Percentiles rank a stretch among this genome's conserved stretches.
Evolutionary conservation across 202 grass and related monocot genomes (phyloP).

Genomic region (Thinopyrum obtusiflorum): DNA sequence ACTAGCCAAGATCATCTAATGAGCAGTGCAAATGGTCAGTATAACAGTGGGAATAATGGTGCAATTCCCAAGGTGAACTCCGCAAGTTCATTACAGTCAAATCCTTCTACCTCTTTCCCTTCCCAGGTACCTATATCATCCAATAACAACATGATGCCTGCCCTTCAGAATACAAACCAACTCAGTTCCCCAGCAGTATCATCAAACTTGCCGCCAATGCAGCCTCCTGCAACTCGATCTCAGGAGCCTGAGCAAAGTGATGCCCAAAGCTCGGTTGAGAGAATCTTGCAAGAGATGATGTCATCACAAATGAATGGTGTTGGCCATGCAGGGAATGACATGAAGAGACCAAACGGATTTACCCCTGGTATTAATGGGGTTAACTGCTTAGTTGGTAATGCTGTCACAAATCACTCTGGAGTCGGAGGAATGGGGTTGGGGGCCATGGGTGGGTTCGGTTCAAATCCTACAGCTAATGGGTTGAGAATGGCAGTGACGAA

Average conservation of each 20-base stretch:
- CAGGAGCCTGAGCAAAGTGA: constrained; percentile 65
- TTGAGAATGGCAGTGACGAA: constrained; percentile 51
- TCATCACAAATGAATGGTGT: constrained; percentile 72
- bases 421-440: constrained; percentile 60
- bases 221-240: constrained; percentile 44
- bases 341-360: constrained; percentile 62
- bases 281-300: constrained; percentile 86
- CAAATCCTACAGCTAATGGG: constrained; percentile 38
- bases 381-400: constrained; percentile 61
- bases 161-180: constrained; percentile 48
- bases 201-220: constrained; percentile 57
- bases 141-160: constrained; percentile 61
- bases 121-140: neutral
- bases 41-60: constrained; percentile 41
- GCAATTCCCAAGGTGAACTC: constrained; percentile 62
- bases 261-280: constrained; percentile 82
- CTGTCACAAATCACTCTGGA: constrained; percentile 48
- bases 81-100: constrained; percentile 61
- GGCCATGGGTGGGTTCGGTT: constrained; percentile 45
- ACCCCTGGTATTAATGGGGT: constrained; percentile 47
- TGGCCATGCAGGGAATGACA: constrained; percentile 40
- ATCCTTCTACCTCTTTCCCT: constrained; percentile 31
- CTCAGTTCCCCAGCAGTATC: constrained; percentile 47
- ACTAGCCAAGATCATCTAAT: constrained; percentile 63
- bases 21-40: constrained; percentile 37